phyloP scores from a whole-genome alignment of 495 filamentous ascomycete species.

The Lasiosphaeria hispida region DNA sequence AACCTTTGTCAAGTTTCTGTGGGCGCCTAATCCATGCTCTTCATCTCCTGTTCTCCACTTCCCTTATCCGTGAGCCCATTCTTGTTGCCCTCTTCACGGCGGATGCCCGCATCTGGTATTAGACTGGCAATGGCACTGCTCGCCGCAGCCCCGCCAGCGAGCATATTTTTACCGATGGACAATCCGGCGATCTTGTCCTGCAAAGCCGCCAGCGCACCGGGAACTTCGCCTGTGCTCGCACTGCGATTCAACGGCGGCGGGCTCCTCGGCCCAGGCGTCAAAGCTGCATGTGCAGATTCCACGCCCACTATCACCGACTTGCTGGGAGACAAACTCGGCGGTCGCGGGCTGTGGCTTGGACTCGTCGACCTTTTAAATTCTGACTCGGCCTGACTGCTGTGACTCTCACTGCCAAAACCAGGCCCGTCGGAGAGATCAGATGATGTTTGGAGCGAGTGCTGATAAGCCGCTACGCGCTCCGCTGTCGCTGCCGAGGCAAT shows the following conservation, averaged over 20 bases:
- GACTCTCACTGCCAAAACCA: slow-evolving; percentile 10
- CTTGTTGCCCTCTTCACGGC: neutral
- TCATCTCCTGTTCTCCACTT: slow-evolving; percentile 31
- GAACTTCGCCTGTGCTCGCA: slow-evolving; percentile 39
- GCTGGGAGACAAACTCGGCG: slow-evolving; percentile 33
- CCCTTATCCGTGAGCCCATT: slow-evolving; percentile 10
- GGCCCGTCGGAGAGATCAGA: slow-evolving; percentile 21
- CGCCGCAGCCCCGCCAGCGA: slow-evolving; percentile 19
- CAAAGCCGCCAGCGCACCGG: slow-evolving; percentile 39
- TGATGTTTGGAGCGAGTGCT: slow-evolving; percentile 21
- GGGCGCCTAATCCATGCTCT: slow-evolving; percentile 26
- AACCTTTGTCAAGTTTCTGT: neutral
- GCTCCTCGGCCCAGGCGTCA: slow-evolving; percentile 35
- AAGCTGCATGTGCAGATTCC: slow-evolving; percentile 39
- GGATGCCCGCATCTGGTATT: neutral
- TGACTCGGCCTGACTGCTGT: slow-evolving; percentile 22
- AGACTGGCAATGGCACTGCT: neutral
- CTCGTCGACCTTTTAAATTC: slow-evolving; percentile 19
- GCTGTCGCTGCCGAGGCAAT: slow-evolving; percentile 40
- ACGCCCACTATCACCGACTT: slow-evolving; percentile 43
- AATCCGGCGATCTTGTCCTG: slow-evolving; percentile 49
- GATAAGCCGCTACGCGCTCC: slow-evolving; percentile 31
- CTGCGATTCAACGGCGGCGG: slow-evolving; percentile 39
- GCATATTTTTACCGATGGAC: slow-evolving; percentile 37
- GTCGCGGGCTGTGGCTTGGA: slow-evolving; percentile 31